These are phyloP conservation scores for Cutaneotrichosporon sp. DNA, from an alignment of 1,284 basidiomycete species.

Conservation along the genomic window DNA sequence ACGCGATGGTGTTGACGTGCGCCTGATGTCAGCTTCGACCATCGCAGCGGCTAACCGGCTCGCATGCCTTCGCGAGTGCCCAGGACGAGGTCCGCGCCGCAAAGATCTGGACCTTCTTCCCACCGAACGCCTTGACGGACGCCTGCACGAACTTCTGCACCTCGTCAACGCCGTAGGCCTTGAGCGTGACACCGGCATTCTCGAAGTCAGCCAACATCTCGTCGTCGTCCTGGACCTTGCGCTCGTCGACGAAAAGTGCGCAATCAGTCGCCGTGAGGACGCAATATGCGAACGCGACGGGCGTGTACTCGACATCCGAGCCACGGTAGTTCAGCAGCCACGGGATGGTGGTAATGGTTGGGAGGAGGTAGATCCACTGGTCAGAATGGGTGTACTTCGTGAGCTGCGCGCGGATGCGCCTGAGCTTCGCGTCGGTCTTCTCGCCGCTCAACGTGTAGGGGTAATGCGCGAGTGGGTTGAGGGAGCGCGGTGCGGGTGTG, in stretches of 20 bases:
- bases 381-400: slow-evolving; percentile 36
- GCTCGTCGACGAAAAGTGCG: slow-evolving; percentile 44
- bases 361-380: slow-evolving; percentile 52
- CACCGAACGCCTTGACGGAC: slow-evolving; percentile 15
- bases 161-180: slow-evolving; percentile 66
- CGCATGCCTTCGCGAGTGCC: slow-evolving; percentile 42
- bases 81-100: slow-evolving; percentile 44
- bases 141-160: slow-evolving; percentile 60
- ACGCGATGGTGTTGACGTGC: slow-evolving; percentile 40
- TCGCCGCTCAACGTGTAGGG: slow-evolving; percentile 70
- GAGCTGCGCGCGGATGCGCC: slow-evolving; percentile 40
- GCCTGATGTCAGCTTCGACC: slow-evolving; percentile 25
- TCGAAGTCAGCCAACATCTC: slow-evolving; percentile 39
- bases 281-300: slow-evolving; percentile 80
- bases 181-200: slow-evolving; percentile 61
- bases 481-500: slow-evolving; percentile 66
- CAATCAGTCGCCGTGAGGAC: slow-evolving; percentile 63
- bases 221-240: slow-evolving; percentile 42
- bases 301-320: slow-evolving; percentile 77
- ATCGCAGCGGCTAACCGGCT: slow-evolving; percentile 29
- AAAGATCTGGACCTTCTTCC: slow-evolving; percentile 31
- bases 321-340: slow-evolving; percentile 82
- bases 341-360: slow-evolving; percentile 58
- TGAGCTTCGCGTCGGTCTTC: slow-evolving; percentile 40
- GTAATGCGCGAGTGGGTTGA: slow-evolving; percentile 71